Base-by-base conservation (phyloP, 2,329 filamentous ascomycete genomes). In the Talaromyces rugulosus region DNA sequence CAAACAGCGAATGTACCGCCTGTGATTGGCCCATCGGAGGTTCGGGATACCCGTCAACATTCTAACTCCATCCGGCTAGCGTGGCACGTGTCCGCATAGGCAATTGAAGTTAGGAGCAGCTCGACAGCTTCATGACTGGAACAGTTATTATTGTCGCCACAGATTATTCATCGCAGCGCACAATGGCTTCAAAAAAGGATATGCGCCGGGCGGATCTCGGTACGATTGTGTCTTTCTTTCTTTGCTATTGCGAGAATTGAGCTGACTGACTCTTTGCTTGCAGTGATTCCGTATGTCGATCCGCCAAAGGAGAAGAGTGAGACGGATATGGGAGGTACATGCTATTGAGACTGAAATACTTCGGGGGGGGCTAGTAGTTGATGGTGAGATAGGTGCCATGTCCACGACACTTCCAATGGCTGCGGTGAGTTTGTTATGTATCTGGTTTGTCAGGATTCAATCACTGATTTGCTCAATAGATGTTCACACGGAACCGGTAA, bases 381-480 rank as follows among this genome's bases (percentile, higher is more conserved):
- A 58, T 59, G 6, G 23, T 16, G 36, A 28, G 30, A 60, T 47
- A 85, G 84, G 83, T 69, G 86, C 85, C 56, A 82, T 88, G 79
- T 81, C 84, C 59, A 94, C 89, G 72, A 96, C 93, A 40, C 82
- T 98, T 72, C 94, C 94, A 63, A 97, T 97, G 94, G 92, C 91
- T 62, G 93, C 93, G 66, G 85, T 88, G 80, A 75, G 82, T 81
- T 11, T 18, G 16, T 23, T 8, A 28, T 14, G 16, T 56, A 12
- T 28, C 57, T 53, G 54, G 64, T 58, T 63, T 42, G 64, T 12
- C 31, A 23, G 53, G 55, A 64, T 50, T 52, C 63, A 44, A 23
- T 63, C 62, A 67, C 71, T 61, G 72, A 62, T 52, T 50, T 14
- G n/a, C 47, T 34, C 33, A 31, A 67, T 56, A 87, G 84, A 96